phyloP scores from a whole-genome alignment of 2,329 filamentous ascomycete species.

The Diaporthe citrichinensis region DNA sequence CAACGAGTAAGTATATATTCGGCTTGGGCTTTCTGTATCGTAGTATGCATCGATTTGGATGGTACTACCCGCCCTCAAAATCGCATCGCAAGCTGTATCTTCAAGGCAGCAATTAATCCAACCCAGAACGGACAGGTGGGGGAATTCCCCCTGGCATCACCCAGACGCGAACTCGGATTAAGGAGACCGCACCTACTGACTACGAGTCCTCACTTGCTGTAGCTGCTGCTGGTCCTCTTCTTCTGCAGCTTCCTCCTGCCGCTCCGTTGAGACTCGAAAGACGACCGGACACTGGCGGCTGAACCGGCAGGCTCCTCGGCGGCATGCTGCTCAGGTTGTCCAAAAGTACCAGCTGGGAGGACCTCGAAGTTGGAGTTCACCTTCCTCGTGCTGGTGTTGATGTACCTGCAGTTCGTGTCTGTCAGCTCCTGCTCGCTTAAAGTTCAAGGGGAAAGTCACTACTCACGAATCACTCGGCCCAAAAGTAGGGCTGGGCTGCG shows the following conservation, averaged over 20 bases:
- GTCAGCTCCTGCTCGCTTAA: neutral
- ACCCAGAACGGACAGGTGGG: neutral
- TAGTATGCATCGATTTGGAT: too few relatives aligned
- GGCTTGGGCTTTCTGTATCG: neutral
- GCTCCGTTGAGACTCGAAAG: constrained; percentile 33
- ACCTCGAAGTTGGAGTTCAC: constrained; percentile 57
- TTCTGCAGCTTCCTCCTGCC: constrained; percentile 37
- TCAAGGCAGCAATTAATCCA: neutral
- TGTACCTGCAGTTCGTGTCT: constrained; percentile 42
- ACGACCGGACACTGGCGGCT: constrained; percentile 30
- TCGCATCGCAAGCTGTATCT: neutral
- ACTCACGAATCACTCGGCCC: constrained; percentile 53
- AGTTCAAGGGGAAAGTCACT: constrained; percentile 48
- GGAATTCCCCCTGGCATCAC: neutral
- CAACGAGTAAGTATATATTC: neutral
- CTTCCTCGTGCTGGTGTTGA: constrained; percentile 52
- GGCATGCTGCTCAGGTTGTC: constrained; percentile 32
- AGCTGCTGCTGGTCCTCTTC: constrained; percentile 29
- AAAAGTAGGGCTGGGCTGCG: constrained; percentile 50
- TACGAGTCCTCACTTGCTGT: constrained; percentile 9
- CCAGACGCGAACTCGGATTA: too few relatives aligned
- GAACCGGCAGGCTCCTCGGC: constrained; percentile 20
- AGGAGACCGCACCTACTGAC: neutral
- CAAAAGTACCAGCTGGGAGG: constrained; percentile 56
- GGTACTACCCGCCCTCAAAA: neutral